A percentile compares a stretch with the other conserved stretches of the same genome.
phyloP scores from a whole-genome alignment of 768 basidiomycete species.

The Lyophyllum shimeji region DNA sequence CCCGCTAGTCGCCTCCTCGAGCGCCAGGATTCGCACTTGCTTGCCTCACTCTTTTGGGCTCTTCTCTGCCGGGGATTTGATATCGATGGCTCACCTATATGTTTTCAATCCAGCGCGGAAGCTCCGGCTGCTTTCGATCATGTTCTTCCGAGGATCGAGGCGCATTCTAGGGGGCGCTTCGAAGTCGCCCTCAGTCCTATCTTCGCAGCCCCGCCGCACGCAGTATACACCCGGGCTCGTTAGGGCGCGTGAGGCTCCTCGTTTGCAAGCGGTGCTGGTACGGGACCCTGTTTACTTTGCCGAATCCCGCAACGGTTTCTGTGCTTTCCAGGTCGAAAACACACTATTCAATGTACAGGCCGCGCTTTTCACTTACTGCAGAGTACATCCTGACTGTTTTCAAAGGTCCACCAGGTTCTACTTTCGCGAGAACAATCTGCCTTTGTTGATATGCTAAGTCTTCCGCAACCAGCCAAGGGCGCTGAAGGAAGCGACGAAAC shows the following conservation, averaged over 20 bases:
- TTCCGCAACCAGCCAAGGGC: slow-evolving; percentile 26
- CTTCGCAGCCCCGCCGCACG: slow-evolving; percentile 16
- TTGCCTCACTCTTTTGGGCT: slow-evolving; percentile 15
- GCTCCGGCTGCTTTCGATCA: slow-evolving; percentile 29
- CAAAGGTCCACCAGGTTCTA: slow-evolving; percentile 44
- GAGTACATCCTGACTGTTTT: neutral
- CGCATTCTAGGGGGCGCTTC: slow-evolving; percentile 22
- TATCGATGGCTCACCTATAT: slow-evolving; percentile 37
- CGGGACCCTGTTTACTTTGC: slow-evolving; percentile 34
- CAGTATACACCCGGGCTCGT: slow-evolving; percentile 10
- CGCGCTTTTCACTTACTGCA: neutral
- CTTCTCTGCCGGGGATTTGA: slow-evolving; percentile 9
- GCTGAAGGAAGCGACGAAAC: slow-evolving; percentile 29
- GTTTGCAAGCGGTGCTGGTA: slow-evolving; percentile 15
- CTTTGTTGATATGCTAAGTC: slow-evolving; percentile 40
- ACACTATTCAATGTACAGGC: slow-evolving; percentile 63
- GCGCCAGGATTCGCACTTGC: slow-evolving; percentile 8
- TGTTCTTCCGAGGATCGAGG: slow-evolving; percentile 32
- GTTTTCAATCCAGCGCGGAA: slow-evolving; percentile 36
- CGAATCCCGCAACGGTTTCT: slow-evolving; percentile 46
- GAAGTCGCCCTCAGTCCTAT: slow-evolving; percentile 9
- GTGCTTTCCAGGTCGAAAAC: slow-evolving; percentile 58
- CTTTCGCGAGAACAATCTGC: slow-evolving; percentile 41
- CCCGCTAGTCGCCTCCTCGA: slow-evolving; percentile 4
- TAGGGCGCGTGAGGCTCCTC: slow-evolving; percentile 4